Base-by-base conservation (phyloP, 1,284 basidiomycete species). In the Ustilago bromivora region DNA sequence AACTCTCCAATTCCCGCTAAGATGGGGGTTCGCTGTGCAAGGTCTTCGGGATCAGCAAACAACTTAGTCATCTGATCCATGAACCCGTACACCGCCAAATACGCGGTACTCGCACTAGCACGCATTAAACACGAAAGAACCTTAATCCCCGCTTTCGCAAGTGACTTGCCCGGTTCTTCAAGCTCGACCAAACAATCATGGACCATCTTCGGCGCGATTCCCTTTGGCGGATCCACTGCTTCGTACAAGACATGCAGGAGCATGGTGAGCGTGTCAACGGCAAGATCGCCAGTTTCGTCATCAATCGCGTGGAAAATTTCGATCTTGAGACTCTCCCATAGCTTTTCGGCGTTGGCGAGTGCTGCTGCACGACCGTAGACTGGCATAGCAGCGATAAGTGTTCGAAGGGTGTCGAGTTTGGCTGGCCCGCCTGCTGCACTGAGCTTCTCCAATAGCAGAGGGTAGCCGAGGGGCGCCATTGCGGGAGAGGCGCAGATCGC, bases 371-470 rank as follows among this genome's bases (percentile, higher is more conserved):
- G 71, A 15, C 84, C 84, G 53, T 83, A 86, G 35, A 86, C 80
- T 6, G 84, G 84, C 66, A 85, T 65, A 6, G 77, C 77, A 4
- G 77, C 77, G 17, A 69, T 63, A 32, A 85, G 70, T 3, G 82
- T 83, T 15, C 73, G 71, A 13, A 86, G 73, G 8, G 82, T 83
- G 41, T 86, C 84, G 38, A 79, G 65, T 90, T 98, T 99, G 11
- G 93, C 93, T 0, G 89, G 87, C 4, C 94, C 92, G 2, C 93
- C 92, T 2, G 93, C 92, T 1, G 94, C 93, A 5, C 91, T 89
- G 58, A 99, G 90, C 87, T 99, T 99, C 81, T 99, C 97, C 38
- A 98, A 87, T 82, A 98, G 94, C 1, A 98, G 88, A 0, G 94
- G 93, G 47, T 97, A 90, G 1, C 94, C 95, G 71, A 94, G 88